Evolutionary conservation across 2,329 filamentous ascomycete genomes (phyloP), one percentile per base, ranked within the genome.

Genomic region (Beauveria varroae): DNA sequence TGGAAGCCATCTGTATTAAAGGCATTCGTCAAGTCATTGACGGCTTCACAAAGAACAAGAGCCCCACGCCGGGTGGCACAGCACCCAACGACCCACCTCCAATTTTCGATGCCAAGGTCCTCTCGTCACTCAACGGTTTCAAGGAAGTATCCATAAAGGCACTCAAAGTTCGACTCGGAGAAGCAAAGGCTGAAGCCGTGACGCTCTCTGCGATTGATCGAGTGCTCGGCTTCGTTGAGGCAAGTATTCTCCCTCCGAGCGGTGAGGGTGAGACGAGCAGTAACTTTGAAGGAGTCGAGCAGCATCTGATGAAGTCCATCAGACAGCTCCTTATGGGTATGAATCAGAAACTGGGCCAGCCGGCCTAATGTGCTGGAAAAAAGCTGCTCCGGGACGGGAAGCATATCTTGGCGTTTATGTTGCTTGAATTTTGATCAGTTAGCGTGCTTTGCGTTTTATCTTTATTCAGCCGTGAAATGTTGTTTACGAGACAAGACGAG

Each of bases 121-220:
- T 81, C 8, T 65, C 71, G 12, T 72, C 73, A 14, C 71, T 82
- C 16, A 69, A 74, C 22, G 73, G 72, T 6, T 80, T 81, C 72
- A 81, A 81, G 63, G 71, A 71, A 14, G 73, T 74, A n/a, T 79
- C 77, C 60, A 69, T 76, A 60, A 74, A 75, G 56, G 74, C 77
- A 1, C 72, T 82, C 50, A 73, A 73, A 47, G 69, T 65, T 0
- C 75, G 74, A 47, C 68, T 76, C 1, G 78, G 78, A 24, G 72
- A 73, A 59, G 70, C 71, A 28, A 74, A 74, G 62, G 76, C 79
- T 14, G 78, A 82, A 65, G 74, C 75, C 12, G 71, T 82, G 40
- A 72, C 80, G 0, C 68, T 82, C 37, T 81, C 79, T 2, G 79
- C 80, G 14, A 79, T 82, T 52, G 77, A 82, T 63, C 78, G 79